Evolutionary conservation across 768 basidiomycete species (phyloP).

Genomic region (Mycena metata): DNA sequence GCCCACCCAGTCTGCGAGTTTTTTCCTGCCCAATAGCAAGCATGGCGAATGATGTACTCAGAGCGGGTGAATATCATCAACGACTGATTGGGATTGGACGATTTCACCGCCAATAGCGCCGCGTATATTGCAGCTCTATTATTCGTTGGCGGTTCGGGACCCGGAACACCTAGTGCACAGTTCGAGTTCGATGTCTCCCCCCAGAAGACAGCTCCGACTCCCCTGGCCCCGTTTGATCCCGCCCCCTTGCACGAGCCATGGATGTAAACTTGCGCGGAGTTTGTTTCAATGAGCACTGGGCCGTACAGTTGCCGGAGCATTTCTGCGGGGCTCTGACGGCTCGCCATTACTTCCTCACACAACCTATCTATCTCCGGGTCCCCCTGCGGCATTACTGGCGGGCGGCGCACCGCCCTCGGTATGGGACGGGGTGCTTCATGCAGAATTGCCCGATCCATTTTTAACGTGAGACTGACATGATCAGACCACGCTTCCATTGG

Average conservation of each 20-base stretch:
- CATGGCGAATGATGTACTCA: conserved; percentile 6
- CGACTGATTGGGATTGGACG: background rate
- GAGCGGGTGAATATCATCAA: conserved; percentile 15
- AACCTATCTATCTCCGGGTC: conserved; percentile 8
- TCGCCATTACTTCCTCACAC: conserved; percentile 4
- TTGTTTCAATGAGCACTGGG: background rate
- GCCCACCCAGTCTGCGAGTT: conserved; percentile 8
- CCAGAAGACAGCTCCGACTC: conserved; percentile 7
- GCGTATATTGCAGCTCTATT: conserved; percentile 17
- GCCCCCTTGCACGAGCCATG: conserved; percentile 2
- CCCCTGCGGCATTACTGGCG: background rate
- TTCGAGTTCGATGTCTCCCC: conserved; percentile 3
- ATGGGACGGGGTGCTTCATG: background rate
- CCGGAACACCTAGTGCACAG: background rate
- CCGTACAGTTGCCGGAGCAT: conserved; percentile 5
- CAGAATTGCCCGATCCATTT: background rate
- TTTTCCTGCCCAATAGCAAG: conserved; percentile 13
- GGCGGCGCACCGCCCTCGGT: background rate
- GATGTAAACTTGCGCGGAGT: conserved; percentile 6
- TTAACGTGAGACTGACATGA: background rate
- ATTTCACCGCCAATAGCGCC: background rate
- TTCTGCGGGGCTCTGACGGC: conserved; percentile 4
- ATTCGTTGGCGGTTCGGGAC: conserved; percentile 1
- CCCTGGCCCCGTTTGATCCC: background rate
- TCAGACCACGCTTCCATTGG: too few species aligned